A percentile compares a stretch with the other conserved stretches of the same genome.
These are phyloP conservation scores for Paraconiothyrium brasiliense DNA, from an alignment of 2,329 filamentous ascomycete species.

Conservation along the genomic window DNA sequence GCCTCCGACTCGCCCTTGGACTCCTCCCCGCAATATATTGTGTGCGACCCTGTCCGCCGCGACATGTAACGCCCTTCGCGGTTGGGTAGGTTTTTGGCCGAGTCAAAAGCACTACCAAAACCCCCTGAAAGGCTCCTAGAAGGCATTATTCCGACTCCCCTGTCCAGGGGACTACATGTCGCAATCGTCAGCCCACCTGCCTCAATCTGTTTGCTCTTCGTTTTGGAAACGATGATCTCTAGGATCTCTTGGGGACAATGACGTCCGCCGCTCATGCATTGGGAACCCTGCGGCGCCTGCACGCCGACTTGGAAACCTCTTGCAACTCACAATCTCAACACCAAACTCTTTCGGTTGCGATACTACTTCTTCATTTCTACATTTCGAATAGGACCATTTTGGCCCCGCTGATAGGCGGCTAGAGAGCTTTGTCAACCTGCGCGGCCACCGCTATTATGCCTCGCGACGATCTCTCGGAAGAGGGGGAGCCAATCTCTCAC, in stretches of 20 bases:
- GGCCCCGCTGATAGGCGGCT: slow-evolving; percentile 17
- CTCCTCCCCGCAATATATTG: not conserved
- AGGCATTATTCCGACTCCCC: slow-evolving; percentile 25
- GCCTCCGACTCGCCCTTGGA: slow-evolving; percentile 3
- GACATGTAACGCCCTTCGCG: slow-evolving; percentile 10
- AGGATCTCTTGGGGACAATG: slow-evolving; percentile 25
- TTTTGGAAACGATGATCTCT: slow-evolving; percentile 32
- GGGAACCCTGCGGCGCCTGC: slow-evolving; percentile 17
- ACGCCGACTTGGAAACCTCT: slow-evolving; percentile 19
- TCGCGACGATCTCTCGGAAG: slow-evolving; percentile 29
- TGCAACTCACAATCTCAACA: slow-evolving; percentile 22
- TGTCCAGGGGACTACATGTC: slow-evolving; percentile 25
- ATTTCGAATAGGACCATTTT: slow-evolving; percentile 10
- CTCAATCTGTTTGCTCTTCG: slow-evolving; percentile 21
- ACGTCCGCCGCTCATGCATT: slow-evolving; percentile 25
- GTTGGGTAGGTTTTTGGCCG: not conserved
- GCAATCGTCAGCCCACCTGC: slow-evolving; percentile 29
- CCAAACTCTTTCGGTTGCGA: slow-evolving; percentile 26
- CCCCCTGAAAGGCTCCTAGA: slow-evolving; percentile 16
- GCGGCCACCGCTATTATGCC: slow-evolving; percentile 35
- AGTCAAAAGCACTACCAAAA: slow-evolving; percentile 15
- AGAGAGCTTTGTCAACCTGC: slow-evolving; percentile 4
- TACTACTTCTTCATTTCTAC: slow-evolving; percentile 23
- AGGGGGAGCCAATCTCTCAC: slow-evolving; percentile 17
- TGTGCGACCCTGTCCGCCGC: not conserved